These are phyloP conservation scores for Clarireedia hainanense DNA, from an alignment of 2,329 filamentous ascomycete genomes.

Conservation along the genomic window DNA sequence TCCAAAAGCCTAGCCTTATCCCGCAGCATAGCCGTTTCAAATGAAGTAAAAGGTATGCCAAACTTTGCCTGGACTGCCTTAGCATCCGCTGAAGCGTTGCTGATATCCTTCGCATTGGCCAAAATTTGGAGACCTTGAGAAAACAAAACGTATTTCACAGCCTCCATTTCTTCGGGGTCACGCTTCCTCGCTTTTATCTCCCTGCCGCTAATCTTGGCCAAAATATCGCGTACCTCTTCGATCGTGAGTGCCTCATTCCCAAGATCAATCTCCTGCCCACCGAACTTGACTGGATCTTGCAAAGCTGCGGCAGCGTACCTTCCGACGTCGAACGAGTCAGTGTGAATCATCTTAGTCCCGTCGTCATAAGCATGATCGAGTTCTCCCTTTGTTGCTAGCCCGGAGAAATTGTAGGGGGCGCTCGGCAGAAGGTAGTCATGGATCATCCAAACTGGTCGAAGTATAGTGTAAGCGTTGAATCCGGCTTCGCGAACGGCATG, in stretches of 20 bases:
- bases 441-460: conserved; percentile 8
- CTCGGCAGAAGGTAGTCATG: conserved; percentile 10
- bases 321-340: conserved; percentile 13
- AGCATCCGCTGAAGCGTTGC: background rate
- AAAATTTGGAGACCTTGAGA: background rate
- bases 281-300: conserved; percentile 12
- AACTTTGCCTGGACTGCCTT: background rate
- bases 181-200: conserved; percentile 18
- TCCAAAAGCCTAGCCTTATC: background rate
- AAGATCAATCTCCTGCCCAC: conserved; percentile 1
- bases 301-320: conserved; percentile 14
- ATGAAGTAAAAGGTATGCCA: background rate
- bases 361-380: background rate
- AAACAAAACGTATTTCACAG: background rate
- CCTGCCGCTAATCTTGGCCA: conserved; percentile 27
- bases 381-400: background rate
- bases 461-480: conserved; percentile 11
- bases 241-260: background rate
- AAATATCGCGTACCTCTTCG: conserved; percentile 21
- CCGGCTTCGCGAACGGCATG: conserved; percentile 9
- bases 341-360: background rate
- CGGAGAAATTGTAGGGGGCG: conserved; percentile 4
- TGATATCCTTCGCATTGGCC: background rate
- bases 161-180: background rate
- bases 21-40: background rate